phyloP scores from a whole-genome alignment of 176 grass and related monocot species.

The Guadua angustifolia region DNA sequence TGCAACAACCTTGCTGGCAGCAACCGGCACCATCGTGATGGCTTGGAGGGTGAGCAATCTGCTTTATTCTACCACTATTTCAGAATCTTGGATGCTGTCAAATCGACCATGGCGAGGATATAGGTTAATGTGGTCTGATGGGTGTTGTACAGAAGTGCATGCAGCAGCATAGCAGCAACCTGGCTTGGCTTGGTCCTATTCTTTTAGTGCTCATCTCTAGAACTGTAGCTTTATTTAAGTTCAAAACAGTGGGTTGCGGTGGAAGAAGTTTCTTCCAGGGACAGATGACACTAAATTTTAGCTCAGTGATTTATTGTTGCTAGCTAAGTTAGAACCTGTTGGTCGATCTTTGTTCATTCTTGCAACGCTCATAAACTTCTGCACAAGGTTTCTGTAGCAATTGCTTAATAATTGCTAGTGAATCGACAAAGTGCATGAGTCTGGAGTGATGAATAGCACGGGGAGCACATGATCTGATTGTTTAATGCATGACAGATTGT shows the following conservation, averaged over 20 bases:
- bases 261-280: background rate
- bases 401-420: background rate
- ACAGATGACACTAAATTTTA: background rate
- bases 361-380: background rate
- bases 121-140: slow-evolving; percentile 7
- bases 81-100: slow-evolving; percentile 69
- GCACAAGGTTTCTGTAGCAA: slow-evolving; percentile 1
- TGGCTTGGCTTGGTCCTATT: background rate
- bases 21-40: slow-evolving; percentile 73
- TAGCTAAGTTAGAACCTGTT: slow-evolving; percentile 19
- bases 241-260: background rate
- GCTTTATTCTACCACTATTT: slow-evolving; percentile 74
- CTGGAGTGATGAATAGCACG: background rate
- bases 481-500: background rate
- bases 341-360: background rate
- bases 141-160: too few species aligned
- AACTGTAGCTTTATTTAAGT: background rate
- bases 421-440: background rate
- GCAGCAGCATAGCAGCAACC: too few species aligned
- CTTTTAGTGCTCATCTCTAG: slow-evolving; percentile 5
- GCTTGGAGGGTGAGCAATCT: slow-evolving; percentile 81
- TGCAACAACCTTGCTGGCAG: slow-evolving; percentile 92
- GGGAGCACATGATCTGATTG: background rate
- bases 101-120: slow-evolving; percentile 46
- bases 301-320: slow-evolving; percentile 27